Evolutionary conservation across 441 rosid species (phyloP).

Genomic region (Raphanus hybrid): DNA sequence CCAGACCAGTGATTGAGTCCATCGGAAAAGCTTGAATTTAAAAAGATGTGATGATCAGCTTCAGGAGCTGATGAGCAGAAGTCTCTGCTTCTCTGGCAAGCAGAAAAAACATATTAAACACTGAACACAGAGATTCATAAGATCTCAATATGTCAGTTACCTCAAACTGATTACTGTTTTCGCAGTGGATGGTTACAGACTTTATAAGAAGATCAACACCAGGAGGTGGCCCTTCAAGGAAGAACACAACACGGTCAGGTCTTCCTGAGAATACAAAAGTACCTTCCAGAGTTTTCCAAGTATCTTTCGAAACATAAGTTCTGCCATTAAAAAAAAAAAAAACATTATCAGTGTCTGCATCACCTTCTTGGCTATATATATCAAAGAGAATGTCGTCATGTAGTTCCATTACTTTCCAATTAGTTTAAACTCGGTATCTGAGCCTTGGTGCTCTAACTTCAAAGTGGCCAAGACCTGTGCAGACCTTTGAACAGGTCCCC

Average conservation of each 20-base stretch:
- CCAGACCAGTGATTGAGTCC: slow-evolving; percentile 92
- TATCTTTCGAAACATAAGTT: slow-evolving; percentile 63
- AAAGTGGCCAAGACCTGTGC: slow-evolving; percentile 76
- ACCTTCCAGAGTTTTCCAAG: slow-evolving; percentile 79
- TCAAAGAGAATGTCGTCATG: slow-evolving; percentile 28
- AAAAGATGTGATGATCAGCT: slow-evolving; percentile 61
- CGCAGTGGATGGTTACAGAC: slow-evolving; percentile 62
- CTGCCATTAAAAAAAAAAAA: slow-evolving; percentile 45
- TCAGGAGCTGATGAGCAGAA: slow-evolving; percentile 36
- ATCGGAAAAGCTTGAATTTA: slow-evolving; percentile 78
- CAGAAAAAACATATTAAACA: slow-evolving; percentile 9
- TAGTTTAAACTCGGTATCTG: slow-evolving; percentile 53
- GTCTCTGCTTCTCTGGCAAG: slow-evolving; percentile 47
- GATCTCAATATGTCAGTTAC: slow-evolving; percentile 42
- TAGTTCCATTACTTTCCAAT: slow-evolving; percentile 72
- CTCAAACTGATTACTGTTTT: slow-evolving; percentile 35
- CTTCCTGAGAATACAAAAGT: slow-evolving; percentile 28
- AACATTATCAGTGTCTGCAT: slow-evolving; percentile 18
- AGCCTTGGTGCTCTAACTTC: slow-evolving; percentile 59
- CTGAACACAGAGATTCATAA: neutral
- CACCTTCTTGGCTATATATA: slow-evolving; percentile 8
- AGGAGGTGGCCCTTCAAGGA: slow-evolving; percentile 90
- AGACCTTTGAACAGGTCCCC: slow-evolving; percentile 49
- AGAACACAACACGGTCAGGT: slow-evolving; percentile 58
- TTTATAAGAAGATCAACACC: slow-evolving; percentile 75